Evolutionary conservation across 148 eudicot species (phyloP), one percentile per base, ranked within the genome.

Genomic region (Cornus kousa): DNA sequence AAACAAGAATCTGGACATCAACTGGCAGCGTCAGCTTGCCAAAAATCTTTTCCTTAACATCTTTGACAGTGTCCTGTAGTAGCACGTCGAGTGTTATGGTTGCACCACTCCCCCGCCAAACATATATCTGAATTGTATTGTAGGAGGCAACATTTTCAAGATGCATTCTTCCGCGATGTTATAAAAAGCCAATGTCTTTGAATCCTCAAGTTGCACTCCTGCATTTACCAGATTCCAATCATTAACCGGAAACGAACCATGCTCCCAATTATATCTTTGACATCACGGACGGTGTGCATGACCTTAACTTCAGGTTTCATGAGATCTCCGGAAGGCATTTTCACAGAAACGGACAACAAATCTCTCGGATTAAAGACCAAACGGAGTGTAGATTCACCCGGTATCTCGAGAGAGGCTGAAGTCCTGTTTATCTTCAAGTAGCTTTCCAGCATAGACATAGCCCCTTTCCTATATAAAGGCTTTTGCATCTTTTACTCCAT

Each of bases 311-410:
- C 69, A 8, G 74, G 37, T 12, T 59, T 70, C 60, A 82, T 1
- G 11, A 35, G 55, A 66, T 75, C 79, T 10, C 69, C 68, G 13
- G 48, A 19, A 16, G 77, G 82, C 71, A 81, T 68, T 59, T 19
- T 23, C 19, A 87, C 79, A 9, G 79, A 62, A 70, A 85, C 50
- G 14, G 69, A 22, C 64, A 79, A 4, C 22, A 33, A 10, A 43
- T 88, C 84, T 65, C 40, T 67, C 33, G 90, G 90, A 7, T 59
- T 60, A 22, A 77, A 28, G 12, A 84, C 68, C 86, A 86, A 35
- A 72, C 23, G 73, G 53, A 88, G 72, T 19, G 20, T n/a, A 10
- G 82, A 72, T 8, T 48, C 66, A 1, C 68, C 32, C 14, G 7
- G 19, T 2, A 86, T 68, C 33, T 79, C n/a, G 16, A 79, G 68